Evolutionary conservation across 768 basidiomycete species (phyloP), one percentile per base, ranked within the genome.

Genomic region (Lactarius hengduanensis): DNA sequence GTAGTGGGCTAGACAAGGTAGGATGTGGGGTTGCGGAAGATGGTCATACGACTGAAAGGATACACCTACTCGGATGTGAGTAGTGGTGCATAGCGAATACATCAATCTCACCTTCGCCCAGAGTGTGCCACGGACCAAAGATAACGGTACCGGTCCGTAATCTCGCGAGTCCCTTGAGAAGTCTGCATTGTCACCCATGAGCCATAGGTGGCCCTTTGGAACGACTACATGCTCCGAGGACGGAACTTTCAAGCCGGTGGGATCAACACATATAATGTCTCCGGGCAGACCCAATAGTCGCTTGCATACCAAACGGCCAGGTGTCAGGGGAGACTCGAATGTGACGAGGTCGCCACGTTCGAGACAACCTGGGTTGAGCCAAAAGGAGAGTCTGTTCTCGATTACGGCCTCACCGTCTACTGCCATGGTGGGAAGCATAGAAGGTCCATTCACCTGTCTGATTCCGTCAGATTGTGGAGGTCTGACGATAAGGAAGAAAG

Each of bases 71-170:
- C 36, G 50, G 41, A 43, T 10, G 40, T 63, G 50, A 63, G 61
- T 45, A 62, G 38, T 45, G 50, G 57, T 20, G 18, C 38, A 30
- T 50, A 54, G 43, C 30, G 56, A 41, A n/a, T 38, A n/a, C 8
- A 50, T 32, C 47, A 28, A 20, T 74, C 82, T 66, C 71, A 92
- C 91, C 80, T 84, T 85, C 3, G 86, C 87, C 62, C 82, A 72
- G 30, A 95, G 74, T 70, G 80, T 87, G 4, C 88, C 89, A 69
- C 84, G 80, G n/a, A 96, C 78, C 10, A 96, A 78, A 4, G 84
- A 88, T 70, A 92, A 84, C 0, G 96, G 87, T 3, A 98, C 88
- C 28, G 97, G 97, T 0, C 96, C 97, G 78, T 97, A 97, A n/a
- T 80, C 77, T 64, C 96, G 83, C 13, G 96, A 98, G 78, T 99